A percentile compares a stretch with the other conserved stretches of the same genome.
Conservation (phyloP, 2,329 filamentous ascomycete species). For the Cladosporium halotolerans region DNA sequence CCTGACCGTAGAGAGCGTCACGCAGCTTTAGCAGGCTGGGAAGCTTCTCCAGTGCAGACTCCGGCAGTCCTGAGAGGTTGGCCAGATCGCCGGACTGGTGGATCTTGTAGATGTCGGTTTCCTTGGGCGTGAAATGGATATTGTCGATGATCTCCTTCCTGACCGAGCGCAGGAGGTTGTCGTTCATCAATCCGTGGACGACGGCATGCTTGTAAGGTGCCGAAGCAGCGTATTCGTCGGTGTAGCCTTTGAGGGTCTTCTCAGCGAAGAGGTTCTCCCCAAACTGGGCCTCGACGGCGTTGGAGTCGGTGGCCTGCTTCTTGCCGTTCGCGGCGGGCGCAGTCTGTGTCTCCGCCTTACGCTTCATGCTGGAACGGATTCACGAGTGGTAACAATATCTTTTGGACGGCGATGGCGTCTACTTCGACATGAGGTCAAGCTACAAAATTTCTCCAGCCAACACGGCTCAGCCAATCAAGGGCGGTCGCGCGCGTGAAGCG, state of each 20-base stretch:
- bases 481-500: not conserved
- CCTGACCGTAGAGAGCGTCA: conserved; percentile 85
- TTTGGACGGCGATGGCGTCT: not conserved
- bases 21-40: conserved; percentile 88
- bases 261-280: conserved; percentile 60
- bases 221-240: conserved; percentile 56
- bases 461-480: conserved; percentile 2
- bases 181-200: conserved; percentile 73
- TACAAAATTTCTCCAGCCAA: conserved; percentile 8
- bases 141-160: conserved; percentile 84
- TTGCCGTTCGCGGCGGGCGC: conserved; percentile 31
- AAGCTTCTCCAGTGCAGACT: conserved; percentile 75
- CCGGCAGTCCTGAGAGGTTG: conserved; percentile 89
- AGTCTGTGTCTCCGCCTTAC: conserved; percentile 34
- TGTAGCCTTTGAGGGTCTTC: conserved; percentile 53
- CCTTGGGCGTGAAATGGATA: conserved; percentile 93
- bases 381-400: not conserved
- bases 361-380: conserved; percentile 32
- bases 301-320: conserved; percentile 33
- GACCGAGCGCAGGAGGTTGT: conserved; percentile 74
- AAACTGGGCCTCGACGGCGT: conserved; percentile 51
- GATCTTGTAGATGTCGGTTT: conserved; percentile 99
- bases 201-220: conserved; percentile 86
- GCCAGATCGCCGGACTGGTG: conserved; percentile 97
- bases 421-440: conserved; percentile 5